phyloP scores from a whole-genome alignment of 2,329 filamentous ascomycete species.

The Aureobasidium sp. region DNA sequence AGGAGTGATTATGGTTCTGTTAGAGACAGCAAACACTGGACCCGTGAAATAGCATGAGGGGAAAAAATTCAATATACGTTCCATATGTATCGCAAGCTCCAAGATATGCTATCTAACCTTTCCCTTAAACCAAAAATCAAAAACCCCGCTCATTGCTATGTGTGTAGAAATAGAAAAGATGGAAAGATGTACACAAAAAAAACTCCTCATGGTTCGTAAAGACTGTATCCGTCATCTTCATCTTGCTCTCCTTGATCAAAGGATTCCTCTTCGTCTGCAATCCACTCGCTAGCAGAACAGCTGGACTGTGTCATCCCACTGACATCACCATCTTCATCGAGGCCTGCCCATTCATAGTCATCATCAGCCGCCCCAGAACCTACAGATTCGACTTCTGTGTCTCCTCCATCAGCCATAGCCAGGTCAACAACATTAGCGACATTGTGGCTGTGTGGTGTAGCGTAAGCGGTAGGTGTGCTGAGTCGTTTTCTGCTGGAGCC shows the following conservation, averaged over 20 bases:
- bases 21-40: too few species aligned
- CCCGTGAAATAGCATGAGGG: too few species aligned
- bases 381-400: conserved; percentile 22
- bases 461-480: conserved; percentile 56
- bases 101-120: neutral
- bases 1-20: too few species aligned
- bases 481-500: conserved; percentile 33
- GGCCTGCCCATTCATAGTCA: conserved; percentile 1
- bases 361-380: neutral
- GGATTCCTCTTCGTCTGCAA: neutral
- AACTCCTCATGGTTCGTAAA: conserved; percentile 5
- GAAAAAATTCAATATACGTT: too few species aligned
- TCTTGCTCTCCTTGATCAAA: neutral
- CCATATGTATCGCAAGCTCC: neutral
- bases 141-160: neutral
- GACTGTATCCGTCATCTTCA: neutral
- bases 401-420: conserved; percentile 24
- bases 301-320: neutral
- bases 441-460: conserved; percentile 56
- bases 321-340: conserved; percentile 1
- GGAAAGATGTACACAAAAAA: neutral
- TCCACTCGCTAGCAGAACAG: neutral
- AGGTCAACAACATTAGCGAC: conserved; percentile 27
- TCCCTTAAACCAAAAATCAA: neutral
- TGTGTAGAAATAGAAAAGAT: neutral